Conservation (phyloP, 768 basidiomycete species). For the Mycena polygramma region DNA sequence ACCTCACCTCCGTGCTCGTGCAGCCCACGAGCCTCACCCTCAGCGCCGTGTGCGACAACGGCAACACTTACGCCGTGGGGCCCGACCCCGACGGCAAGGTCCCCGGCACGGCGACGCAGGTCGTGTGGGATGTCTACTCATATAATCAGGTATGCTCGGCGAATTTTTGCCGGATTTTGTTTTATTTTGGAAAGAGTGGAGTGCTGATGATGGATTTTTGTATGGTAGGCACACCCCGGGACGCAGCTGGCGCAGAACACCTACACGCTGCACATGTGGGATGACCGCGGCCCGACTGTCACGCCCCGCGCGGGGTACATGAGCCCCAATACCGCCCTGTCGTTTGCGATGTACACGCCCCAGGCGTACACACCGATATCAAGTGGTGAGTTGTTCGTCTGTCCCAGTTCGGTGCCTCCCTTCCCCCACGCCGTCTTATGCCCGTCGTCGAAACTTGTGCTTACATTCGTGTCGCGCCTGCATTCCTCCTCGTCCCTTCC, state of each 20-base stretch:
- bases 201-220: background rate
- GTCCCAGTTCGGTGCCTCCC: too few species aligned
- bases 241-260: conserved; percentile 80
- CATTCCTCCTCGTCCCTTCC: too few species aligned
- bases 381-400: conserved; percentile 54
- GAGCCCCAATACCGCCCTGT: conserved; percentile 73
- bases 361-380: conserved; percentile 75
- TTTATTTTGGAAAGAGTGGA: background rate
- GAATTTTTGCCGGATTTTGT: background rate
- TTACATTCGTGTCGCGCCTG: too few species aligned
- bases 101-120: conserved; percentile 75
- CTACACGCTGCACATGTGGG: conserved; percentile 86
- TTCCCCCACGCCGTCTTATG: background rate
- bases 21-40: conserved; percentile 84
- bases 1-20: conserved; percentile 79
- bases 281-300: conserved; percentile 80
- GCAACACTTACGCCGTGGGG: conserved; percentile 91
- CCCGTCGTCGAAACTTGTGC: too few species aligned
- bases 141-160: conserved; percentile 63
- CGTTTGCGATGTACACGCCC: conserved; percentile 90
- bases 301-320: conserved; percentile 73
- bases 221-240: conserved; percentile 56
- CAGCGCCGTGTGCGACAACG: conserved; percentile 86
- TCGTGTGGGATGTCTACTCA: conserved; percentile 85
- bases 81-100: conserved; percentile 76